A percentile compares a stretch with the other conserved stretches of the same genome.
Evolutionary conservation across 768 basidiomycete genomes (phyloP).

Genomic region (Serendipita vermifera): DNA sequence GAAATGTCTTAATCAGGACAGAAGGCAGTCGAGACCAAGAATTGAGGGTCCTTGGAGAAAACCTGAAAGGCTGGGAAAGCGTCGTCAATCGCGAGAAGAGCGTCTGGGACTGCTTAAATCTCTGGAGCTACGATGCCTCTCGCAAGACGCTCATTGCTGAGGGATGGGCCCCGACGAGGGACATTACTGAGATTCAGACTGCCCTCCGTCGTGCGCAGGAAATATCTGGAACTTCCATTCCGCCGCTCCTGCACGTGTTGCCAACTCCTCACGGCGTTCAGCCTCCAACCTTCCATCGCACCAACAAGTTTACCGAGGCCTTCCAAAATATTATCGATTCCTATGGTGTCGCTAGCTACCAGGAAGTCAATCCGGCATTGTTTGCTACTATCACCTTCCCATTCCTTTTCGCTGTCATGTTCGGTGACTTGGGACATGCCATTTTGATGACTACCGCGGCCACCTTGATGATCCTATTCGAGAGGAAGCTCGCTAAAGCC

Average conservation of each 20-base stretch:
- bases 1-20: slow-evolving; percentile 82
- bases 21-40: slow-evolving; percentile 68
- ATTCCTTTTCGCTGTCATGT: slow-evolving; percentile 99
- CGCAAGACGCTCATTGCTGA: slow-evolving; percentile 93
- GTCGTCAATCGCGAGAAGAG: slow-evolving; percentile 91
- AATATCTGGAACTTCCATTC: slow-evolving; percentile 82
- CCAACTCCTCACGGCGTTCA: slow-evolving; percentile 59
- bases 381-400: slow-evolving; percentile 91
- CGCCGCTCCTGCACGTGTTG: slow-evolving; percentile 84
- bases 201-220: slow-evolving; percentile 81
- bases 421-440: slow-evolving; percentile 97
- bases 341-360: slow-evolving; percentile 88
- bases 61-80: slow-evolving; percentile 80
- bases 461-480: slow-evolving; percentile 72
- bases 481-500: slow-evolving; percentile 60
- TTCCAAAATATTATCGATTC: slow-evolving; percentile 98
- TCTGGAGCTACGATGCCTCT: slow-evolving; percentile 88
- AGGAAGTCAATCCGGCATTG: slow-evolving; percentile 93
- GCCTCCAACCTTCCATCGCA: slow-evolving; percentile 89
- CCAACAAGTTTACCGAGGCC: slow-evolving; percentile 90
- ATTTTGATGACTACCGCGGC: slow-evolving; percentile 67
- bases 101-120: slow-evolving; percentile 89
- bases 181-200: slow-evolving; percentile 73
- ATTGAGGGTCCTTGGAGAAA: slow-evolving; percentile 73
- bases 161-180: slow-evolving; percentile 93